Base-by-base conservation (phyloP, 192 early-diverging fungal species). In the Geranomyces variabilis region DNA sequence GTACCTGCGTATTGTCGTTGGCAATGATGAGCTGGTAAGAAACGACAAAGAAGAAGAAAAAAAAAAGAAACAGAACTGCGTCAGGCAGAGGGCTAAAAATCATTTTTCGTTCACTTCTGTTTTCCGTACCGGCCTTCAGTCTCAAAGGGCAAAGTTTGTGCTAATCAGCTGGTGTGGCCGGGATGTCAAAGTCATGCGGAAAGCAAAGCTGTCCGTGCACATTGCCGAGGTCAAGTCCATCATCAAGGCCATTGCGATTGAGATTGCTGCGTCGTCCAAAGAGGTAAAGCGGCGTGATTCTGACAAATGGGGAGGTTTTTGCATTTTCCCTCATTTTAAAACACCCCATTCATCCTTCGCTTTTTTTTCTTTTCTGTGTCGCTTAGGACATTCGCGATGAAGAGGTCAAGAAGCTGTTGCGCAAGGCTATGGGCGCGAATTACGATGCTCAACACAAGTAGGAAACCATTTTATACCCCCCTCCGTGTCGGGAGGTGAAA, bases 201-300 rank as follows among this genome's bases (percentile, higher is more conserved):
- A 86, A 63, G 93, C 91, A 53, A 92, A 90, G 78, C 79, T 94
- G 22, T 83, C 88, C 22, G 85, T 91, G 30, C 93, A 94, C 75
- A 91, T 93, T 71, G 75, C 88, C 22, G 89, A 90, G 45, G 90
- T 94, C 45, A 93, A 91, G 83, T 81, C 80, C 33, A 83, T 92
- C 21, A 51, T 93, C 30, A 83, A 82, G 48, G 79, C 63, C 51
- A 93, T 88, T 70, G 88, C 91, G 5, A 85, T 93, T 49, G 93
- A 94, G 76, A 72, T 94, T 22, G 79, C 86, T 14, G 92, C 91
- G 0, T 75, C 71, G 28, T 81, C 60, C 19, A 63, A 75, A 48
- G 80, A 83, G 48, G 79, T 80, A n/a, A n/a, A n/a, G 47, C n/a
- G 66, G 29, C 34, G 6, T 31, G 17, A 4, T 15, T 61, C 46